These are phyloP conservation scores for Mycena venus DNA, from an alignment of 768 basidiomycete species.

Conservation along the genomic window DNA sequence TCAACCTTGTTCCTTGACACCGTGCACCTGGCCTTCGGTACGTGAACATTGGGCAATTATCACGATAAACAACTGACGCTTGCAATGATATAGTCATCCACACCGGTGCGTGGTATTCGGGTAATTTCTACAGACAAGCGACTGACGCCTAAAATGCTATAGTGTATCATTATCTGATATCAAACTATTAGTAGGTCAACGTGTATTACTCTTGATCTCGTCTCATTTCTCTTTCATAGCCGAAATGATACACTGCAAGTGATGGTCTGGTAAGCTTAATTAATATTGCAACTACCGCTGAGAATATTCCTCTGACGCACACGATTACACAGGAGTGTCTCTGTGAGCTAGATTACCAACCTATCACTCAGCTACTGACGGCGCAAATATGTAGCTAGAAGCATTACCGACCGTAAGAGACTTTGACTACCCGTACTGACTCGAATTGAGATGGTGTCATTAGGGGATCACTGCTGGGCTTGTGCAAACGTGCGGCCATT, in stretches of 20 bases:
- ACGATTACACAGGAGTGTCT: slow-evolving; percentile 48
- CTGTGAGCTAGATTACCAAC: slow-evolving; percentile 43
- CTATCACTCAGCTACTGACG: neutral
- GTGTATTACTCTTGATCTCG: neutral
- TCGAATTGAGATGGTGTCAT: slow-evolving; percentile 32
- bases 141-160: neutral
- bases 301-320: neutral
- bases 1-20: slow-evolving; percentile 59
- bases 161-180: slow-evolving; percentile 66
- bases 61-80: neutral
- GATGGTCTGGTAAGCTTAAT: slow-evolving; percentile 28
- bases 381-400: slow-evolving; percentile 50
- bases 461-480: slow-evolving; percentile 65
- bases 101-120: too few species aligned
- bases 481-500: slow-evolving; percentile 61
- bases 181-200: slow-evolving; percentile 51
- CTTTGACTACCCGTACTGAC: neutral
- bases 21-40: slow-evolving; percentile 62
- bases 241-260: slow-evolving; percentile 12
- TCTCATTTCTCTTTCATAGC: slow-evolving; percentile 11
- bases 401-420: slow-evolving; percentile 58
- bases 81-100: slow-evolving; percentile 47
- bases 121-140: too few species aligned
- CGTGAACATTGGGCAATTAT: neutral
- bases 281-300: too few species aligned